Conservation (phyloP, 768 basidiomycete species). For the Serendipita sp. region DNA sequence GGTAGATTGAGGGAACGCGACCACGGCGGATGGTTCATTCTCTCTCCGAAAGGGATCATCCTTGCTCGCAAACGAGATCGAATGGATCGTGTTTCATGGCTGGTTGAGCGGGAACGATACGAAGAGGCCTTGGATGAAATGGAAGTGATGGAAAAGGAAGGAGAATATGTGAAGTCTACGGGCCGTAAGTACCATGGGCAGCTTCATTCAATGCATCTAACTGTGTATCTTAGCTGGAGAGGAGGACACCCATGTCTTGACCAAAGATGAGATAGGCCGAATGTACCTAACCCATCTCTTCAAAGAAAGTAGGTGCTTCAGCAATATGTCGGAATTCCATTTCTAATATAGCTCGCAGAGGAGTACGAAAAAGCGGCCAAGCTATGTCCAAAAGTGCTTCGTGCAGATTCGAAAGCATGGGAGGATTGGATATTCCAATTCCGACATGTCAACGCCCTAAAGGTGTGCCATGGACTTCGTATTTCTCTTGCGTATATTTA, state of each 20-base stretch:
- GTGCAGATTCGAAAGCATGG: slow-evolving; percentile 68
- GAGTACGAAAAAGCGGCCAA: slow-evolving; percentile 66
- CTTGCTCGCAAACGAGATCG: slow-evolving; percentile 77
- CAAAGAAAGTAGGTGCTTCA: slow-evolving; percentile 41
- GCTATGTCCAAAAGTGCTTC: slow-evolving; percentile 74
- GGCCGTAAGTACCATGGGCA: neutral
- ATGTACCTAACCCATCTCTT: slow-evolving; percentile 80
- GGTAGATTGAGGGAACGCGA: slow-evolving; percentile 20
- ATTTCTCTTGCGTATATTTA: neutral
- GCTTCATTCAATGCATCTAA: neutral
- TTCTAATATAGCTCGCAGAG: slow-evolving; percentile 26
- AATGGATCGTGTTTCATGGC: slow-evolving; percentile 82
- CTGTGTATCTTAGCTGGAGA: slow-evolving; percentile 19
- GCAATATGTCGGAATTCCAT: neutral
- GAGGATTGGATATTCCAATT: slow-evolving; percentile 92
- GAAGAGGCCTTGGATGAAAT: slow-evolving; percentile 79
- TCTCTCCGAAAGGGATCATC: slow-evolving; percentile 77
- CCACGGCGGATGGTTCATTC: slow-evolving; percentile 53
- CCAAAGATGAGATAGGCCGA: slow-evolving; percentile 56
- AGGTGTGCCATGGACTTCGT: slow-evolving; percentile 31
- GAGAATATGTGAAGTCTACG: slow-evolving; percentile 11
- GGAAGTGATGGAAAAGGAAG: slow-evolving; percentile 40
- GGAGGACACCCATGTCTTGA: slow-evolving; percentile 29
- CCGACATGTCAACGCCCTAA: slow-evolving; percentile 61
- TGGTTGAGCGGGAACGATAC: slow-evolving; percentile 71